phyloP scores from a whole-genome alignment of 495 filamentous ascomycete species.

The Daldinia grandis region DNA sequence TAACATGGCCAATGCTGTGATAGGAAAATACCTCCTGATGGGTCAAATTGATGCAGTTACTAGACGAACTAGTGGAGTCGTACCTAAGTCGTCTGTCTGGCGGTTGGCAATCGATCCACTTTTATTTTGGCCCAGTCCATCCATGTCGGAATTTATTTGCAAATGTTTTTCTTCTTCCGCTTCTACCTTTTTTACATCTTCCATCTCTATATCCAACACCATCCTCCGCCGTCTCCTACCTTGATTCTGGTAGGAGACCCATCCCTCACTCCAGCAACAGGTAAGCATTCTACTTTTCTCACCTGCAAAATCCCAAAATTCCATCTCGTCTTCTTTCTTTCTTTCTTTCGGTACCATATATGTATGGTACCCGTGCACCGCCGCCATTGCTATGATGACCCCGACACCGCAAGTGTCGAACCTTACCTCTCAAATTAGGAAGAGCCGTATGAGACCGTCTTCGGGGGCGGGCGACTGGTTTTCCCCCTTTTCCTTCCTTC shows the following conservation, averaged over 20 bases:
- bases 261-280: not conserved
- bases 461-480: constrained; percentile 13
- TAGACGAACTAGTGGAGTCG: not conserved
- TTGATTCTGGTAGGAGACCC: not conserved
- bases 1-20: too few species aligned
- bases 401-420: constrained; percentile 59
- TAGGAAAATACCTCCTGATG: too few species aligned
- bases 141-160: constrained; percentile 17
- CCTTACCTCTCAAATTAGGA: constrained; percentile 57
- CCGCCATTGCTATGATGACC: constrained; percentile 54
- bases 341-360: too few species aligned
- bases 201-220: not conserved
- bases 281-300: constrained; percentile 10
- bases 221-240: not conserved
- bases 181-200: constrained; percentile 29
- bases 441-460: constrained; percentile 61
- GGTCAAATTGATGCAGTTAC: not conserved
- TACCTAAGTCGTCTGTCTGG: not conserved
- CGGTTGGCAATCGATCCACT: constrained; percentile 10
- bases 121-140: not conserved
- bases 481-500: not conserved
- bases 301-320: too few species aligned
- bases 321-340: constrained; percentile 1
- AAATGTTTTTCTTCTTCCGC: constrained; percentile 23
- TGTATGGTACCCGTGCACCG: too few species aligned